Evolutionary conservation across 1,284 basidiomycete species (phyloP).

Genomic region (Cryptococcus sp.): DNA sequence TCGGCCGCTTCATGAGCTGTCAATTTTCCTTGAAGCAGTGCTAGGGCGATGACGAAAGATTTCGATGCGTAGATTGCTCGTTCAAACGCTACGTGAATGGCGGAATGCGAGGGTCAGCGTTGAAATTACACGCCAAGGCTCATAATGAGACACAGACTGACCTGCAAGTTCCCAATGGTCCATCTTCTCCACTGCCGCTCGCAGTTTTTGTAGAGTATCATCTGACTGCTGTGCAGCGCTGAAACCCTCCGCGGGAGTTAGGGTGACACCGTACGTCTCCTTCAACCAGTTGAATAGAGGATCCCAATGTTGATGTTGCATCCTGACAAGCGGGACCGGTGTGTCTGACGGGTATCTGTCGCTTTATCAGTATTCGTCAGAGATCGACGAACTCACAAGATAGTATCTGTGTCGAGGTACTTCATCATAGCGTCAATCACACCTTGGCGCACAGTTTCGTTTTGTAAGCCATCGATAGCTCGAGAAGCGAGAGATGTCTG

Average conservation of each 20-base stretch:
- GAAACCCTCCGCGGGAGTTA: slow-evolving; percentile 69
- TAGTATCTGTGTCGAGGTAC: slow-evolving; percentile 93
- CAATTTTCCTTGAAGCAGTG: slow-evolving; percentile 73
- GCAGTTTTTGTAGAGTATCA: slow-evolving; percentile 66
- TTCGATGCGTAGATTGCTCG: slow-evolving; percentile 87
- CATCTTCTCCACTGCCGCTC: slow-evolving; percentile 62
- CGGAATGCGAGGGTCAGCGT: background rate
- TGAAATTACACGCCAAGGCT: background rate
- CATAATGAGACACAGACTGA: slow-evolving; percentile 56
- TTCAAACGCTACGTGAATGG: slow-evolving; percentile 72
- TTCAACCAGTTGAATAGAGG: slow-evolving; percentile 81
- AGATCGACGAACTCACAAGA: slow-evolving; percentile 66
- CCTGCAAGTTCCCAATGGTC: slow-evolving; percentile 86
- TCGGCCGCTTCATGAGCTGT: slow-evolving; percentile 80
- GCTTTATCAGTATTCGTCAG: background rate
- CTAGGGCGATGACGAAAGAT: slow-evolving; percentile 85
- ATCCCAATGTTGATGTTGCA: slow-evolving; percentile 88
- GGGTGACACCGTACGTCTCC: slow-evolving; percentile 65
- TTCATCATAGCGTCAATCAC: slow-evolving; percentile 73
- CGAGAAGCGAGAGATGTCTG: slow-evolving; percentile 87
- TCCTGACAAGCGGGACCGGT: slow-evolving; percentile 70
- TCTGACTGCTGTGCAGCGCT: slow-evolving; percentile 67
- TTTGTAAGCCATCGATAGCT: slow-evolving; percentile 77
- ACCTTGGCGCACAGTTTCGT: slow-evolving; percentile 62
- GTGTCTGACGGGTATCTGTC: slow-evolving; percentile 78